Percentiles rank a stretch among this genome's conserved stretches.
Conservation (phyloP, 768 basidiomycete genomes). For the Cyclocybe cylindracea region DNA sequence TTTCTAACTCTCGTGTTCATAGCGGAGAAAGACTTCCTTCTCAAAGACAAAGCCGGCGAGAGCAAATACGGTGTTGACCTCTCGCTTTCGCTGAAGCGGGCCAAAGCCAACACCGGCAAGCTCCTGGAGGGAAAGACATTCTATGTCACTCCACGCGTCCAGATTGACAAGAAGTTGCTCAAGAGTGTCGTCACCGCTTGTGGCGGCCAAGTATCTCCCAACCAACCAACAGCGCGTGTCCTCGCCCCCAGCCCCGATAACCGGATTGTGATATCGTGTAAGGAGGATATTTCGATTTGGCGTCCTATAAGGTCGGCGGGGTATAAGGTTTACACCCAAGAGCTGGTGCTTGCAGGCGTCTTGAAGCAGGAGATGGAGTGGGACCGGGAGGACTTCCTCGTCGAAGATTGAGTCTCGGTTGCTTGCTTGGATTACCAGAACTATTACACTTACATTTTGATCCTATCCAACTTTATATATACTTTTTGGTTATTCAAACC, state of each 20-base stretch:
- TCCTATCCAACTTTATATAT: background rate
- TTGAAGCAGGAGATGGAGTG: slow-evolving; percentile 70
- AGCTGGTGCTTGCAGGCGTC: slow-evolving; percentile 64
- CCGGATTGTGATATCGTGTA: slow-evolving; percentile 67
- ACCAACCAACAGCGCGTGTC: slow-evolving; percentile 55
- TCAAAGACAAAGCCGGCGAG: slow-evolving; percentile 67
- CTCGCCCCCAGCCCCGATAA: slow-evolving; percentile 46
- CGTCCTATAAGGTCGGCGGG: slow-evolving; percentile 50
- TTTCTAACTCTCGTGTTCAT: slow-evolving; percentile 3
- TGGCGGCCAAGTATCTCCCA: slow-evolving; percentile 68
- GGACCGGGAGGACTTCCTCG: slow-evolving; percentile 44
- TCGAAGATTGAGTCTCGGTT: slow-evolving; percentile 15
- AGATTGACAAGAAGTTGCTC: slow-evolving; percentile 58
- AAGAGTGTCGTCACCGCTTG: slow-evolving; percentile 68
- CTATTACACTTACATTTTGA: background rate
- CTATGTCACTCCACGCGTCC: slow-evolving; percentile 72
- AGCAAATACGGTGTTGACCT: slow-evolving; percentile 68
- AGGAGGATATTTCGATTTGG: slow-evolving; percentile 69
- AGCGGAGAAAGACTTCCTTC: slow-evolving; percentile 66
- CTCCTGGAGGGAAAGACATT: slow-evolving; percentile 69
- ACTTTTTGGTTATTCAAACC: too few species aligned
- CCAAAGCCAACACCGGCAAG: slow-evolving; percentile 50
- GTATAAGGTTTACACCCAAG: slow-evolving; percentile 64
- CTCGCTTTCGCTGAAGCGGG: slow-evolving; percentile 56
- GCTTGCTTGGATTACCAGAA: background rate